Base-by-base conservation (phyloP, 2,329 filamentous ascomycete species). In the Hansfordia pulvinata region DNA sequence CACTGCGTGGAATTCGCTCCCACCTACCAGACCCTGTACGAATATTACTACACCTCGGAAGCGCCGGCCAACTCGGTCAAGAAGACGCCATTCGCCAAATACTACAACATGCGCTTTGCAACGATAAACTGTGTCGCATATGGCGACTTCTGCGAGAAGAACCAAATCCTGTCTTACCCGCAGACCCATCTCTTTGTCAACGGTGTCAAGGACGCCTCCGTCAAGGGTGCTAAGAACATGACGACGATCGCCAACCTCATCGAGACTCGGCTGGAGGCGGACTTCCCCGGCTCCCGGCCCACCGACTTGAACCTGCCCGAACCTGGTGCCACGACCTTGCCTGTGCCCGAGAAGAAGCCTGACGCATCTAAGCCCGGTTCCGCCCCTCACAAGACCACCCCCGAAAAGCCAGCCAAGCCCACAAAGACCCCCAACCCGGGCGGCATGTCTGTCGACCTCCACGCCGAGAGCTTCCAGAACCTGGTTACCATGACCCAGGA, bases 21-120 rank as follows among this genome's bases (percentile, higher is more conserved):
- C 6, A 76, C 72, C 26, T 94, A 74, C 63, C 85, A 96, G 54
- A 94, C 86, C 5, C 54, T 88, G 10, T 93, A 96, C 62, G 90
- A 98, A 57, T 94, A 76, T 53, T 98, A 94, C 59, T 61, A 83
- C 58, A 94, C 86, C 19, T 90, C 83, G 19, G 76, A 84, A 42
- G 77, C 79, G 10, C 57, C 76, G 49, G 41, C 60, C 56, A 41
- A 59, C 51, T 39, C 68, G 57, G 54, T 66, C 56, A 41, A 61
- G 49, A 35, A 70, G 55, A 56, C 64, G 20, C 53, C 56, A 16
- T 94, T 94, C 45, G 74, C 76, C 17, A 64, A 76, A 29, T 90
- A 75, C 50, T 96, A 96, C 54, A 74, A 88, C 53, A 88, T 93
- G 52, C 75, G 81, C 41, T 94, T 98, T 46, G 88, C 69, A 17